A percentile compares a stretch with the other conserved stretches of the same genome.
These are phyloP conservation scores for Chondrostereum purpureum DNA, from an alignment of 1,284 basidiomycete genomes.

Conservation along the genomic window DNA sequence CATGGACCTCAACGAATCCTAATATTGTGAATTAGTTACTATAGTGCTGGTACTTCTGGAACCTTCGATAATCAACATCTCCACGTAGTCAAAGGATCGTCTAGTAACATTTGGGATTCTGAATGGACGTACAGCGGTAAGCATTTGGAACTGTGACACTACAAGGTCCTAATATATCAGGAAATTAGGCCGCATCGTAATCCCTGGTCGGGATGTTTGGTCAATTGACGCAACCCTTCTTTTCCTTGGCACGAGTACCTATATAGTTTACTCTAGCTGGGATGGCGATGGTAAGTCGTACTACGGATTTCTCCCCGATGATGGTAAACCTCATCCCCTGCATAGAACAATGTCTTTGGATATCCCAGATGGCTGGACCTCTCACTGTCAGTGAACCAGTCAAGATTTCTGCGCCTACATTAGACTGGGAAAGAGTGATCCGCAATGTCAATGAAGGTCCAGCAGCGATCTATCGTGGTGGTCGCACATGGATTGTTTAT, in stretches of 20 bases:
- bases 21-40: constrained; percentile 16
- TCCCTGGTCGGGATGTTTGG: background rate
- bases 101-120: background rate
- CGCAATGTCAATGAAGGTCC: constrained; percentile 32
- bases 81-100: background rate
- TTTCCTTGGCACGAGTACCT: background rate
- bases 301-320: constrained; percentile 21
- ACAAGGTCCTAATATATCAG: no score
- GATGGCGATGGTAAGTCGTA: background rate
- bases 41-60: constrained; percentile 11
- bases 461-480: constrained; percentile 25
- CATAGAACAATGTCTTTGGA: background rate
- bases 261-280: background rate
- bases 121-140: background rate
- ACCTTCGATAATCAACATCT: background rate
- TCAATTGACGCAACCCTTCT: background rate
- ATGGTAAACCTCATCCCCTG: no score
- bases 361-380: constrained; percentile 24
- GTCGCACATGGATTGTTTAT: constrained; percentile 27
- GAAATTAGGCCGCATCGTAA: background rate
- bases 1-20: constrained; percentile 31
- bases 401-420: constrained; percentile 29
- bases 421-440: constrained; percentile 27
- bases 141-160: no score
- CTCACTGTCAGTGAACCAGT: constrained; percentile 27